Evolutionary conservation across 495 filamentous ascomycete species (phyloP).

Genomic region (Haplographium delicatum): DNA sequence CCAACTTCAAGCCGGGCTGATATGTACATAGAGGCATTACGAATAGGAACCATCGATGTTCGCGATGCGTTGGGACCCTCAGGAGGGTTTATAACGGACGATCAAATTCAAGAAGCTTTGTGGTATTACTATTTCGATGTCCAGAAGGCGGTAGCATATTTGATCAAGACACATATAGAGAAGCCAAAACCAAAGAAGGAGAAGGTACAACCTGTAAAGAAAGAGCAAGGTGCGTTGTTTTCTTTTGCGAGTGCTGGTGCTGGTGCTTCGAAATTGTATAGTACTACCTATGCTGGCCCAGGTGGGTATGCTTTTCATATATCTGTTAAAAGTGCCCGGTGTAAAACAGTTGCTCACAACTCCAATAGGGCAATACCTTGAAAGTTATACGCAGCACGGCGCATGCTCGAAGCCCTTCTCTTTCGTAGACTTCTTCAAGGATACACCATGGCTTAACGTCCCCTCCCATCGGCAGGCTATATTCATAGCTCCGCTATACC

Average conservation of each 20-base stretch:
- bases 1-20: background rate
- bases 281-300: background rate
- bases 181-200: conserved; percentile 36
- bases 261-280: background rate
- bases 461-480: conserved; percentile 64
- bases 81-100: conserved; percentile 49
- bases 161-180: conserved; percentile 55
- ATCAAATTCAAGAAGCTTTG: conserved; percentile 79
- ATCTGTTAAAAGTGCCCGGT: no score
- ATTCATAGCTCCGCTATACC: conserved; percentile 56
- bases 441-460: conserved; percentile 81
- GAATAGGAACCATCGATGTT: conserved; percentile 48
- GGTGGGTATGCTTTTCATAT: conserved; percentile 12
- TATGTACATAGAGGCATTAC: conserved; percentile 42
- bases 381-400: no score
- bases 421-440: conserved; percentile 60
- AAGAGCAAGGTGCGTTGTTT: conserved; percentile 23
- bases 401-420: conserved; percentile 20
- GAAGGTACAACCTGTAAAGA: conserved; percentile 36
- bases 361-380: no score
- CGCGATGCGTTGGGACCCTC: conserved; percentile 47
- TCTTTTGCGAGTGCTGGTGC: conserved; percentile 5
- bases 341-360: no score
- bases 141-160: conserved; percentile 72
- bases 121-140: conserved; percentile 98